Base-by-base conservation (phyloP, 257 asterid species). In the Fraxinus pennsylvanica region DNA sequence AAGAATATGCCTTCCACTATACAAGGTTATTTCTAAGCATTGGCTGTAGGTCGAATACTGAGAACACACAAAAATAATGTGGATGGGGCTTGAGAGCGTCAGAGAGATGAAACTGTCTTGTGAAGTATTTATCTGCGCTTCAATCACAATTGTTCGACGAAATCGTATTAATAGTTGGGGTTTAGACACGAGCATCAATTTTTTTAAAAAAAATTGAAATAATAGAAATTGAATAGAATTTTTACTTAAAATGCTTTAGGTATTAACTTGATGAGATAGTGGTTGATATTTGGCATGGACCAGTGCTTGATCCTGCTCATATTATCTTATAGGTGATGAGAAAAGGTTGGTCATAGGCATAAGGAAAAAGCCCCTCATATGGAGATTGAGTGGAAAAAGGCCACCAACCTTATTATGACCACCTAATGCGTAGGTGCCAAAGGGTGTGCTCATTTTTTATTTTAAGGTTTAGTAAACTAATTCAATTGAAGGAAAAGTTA, bases 311-410 rank as follows among this genome's bases (percentile, higher is more conserved):
- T 81, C 75, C 13, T 57, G 74, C 61, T 75, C 66, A 70, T 68
- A 67, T 29, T 25, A 52, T 30, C 22, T 79, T 83, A 71, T 86
- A 85, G 88, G 88, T 78, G 75, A 66, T 70, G 79, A 85, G 74
- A 41, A 41, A 10, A 36, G 14, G 50, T 3, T 0, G 50, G 50
- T 10, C 15, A 41, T 9, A 41, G 50, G 50, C 14, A 10, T 0
- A 41, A 10, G 50, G 50, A 41, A 41, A 36, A 41, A 41, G 0
- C 50, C 15, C 15, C 15, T 41, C 50, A 41, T 41, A 10, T 41
- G 14, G 15, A 0, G 50, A 41, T 41, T 2, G 4, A 2, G 50
- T 41, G 50, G 50, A 10, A 41, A 41, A 41, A 10, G 50, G 50
- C 50, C 0, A 15, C 50, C 50, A 41, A 41, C 15, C 50, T 41